Evolutionary conservation across 371 early-diverging fungal genomes (phyloP).

Genomic region (Phascolomyces articulosus): DNA sequence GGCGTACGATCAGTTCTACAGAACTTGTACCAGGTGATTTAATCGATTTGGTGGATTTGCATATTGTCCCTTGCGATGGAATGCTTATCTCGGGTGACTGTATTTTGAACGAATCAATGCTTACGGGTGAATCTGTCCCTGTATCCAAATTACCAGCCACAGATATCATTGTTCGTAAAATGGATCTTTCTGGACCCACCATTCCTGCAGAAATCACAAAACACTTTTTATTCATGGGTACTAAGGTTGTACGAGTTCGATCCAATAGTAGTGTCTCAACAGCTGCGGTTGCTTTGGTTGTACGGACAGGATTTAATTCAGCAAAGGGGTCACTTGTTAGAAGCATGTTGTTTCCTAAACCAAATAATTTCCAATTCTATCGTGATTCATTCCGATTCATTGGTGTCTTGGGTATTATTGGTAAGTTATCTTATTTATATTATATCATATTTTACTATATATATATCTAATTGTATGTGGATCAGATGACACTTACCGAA

Average conservation of each 20-base stretch:
- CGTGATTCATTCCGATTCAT: conserved; percentile 95
- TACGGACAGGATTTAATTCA: conserved; percentile 97
- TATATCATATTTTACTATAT: background rate
- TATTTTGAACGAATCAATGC: conserved; percentile 98
- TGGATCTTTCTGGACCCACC: conserved; percentile 74
- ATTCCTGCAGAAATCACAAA: conserved; percentile 75
- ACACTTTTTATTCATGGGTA: conserved; percentile 91
- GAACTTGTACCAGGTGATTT: conserved; percentile 96
- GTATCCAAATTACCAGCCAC: conserved; percentile 81
- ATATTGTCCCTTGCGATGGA: conserved; percentile 93
- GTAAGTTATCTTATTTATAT: conserved; percentile 22
- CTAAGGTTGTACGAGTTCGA: conserved; percentile 88
- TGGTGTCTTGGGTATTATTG: conserved; percentile 84
- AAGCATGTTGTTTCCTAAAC: conserved; percentile 95
- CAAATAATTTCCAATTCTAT: conserved; percentile 94
- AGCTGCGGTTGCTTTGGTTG: conserved; percentile 80
- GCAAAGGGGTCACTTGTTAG: conserved; percentile 95
- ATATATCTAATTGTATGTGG: too few relatives aligned
- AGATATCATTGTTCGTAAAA: conserved; percentile 65
- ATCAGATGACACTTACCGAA: too few relatives aligned
- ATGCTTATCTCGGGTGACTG: conserved; percentile 95
- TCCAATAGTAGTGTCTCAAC: conserved; percentile 36
- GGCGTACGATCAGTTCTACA: conserved; percentile 70
- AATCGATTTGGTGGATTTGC: conserved; percentile 79
- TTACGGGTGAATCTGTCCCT: conserved; percentile 91